Conservation (phyloP, 2,329 filamentous ascomycete genomes). For the Ophioceras dolichostomum region DNA sequence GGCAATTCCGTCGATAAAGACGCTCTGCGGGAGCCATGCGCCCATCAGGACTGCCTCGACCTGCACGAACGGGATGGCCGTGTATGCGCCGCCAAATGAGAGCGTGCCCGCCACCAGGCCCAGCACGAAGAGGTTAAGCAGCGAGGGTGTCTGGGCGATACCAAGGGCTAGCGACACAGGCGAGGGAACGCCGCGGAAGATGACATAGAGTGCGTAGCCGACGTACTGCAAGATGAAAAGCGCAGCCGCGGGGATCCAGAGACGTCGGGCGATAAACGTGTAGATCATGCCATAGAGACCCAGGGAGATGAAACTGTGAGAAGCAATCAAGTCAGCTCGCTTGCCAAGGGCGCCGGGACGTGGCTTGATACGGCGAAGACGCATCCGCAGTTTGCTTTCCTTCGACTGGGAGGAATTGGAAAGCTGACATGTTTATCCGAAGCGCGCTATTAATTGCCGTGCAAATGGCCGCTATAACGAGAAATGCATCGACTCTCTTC, state of each 20-base stretch:
- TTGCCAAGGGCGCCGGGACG: not conserved
- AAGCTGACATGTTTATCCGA: conserved; percentile 15
- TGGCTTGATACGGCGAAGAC: not conserved
- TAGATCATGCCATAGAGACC: conserved; percentile 15
- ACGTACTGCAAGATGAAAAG: conserved; percentile 17
- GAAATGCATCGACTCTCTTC: conserved; percentile 14
- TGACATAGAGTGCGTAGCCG: conserved; percentile 16
- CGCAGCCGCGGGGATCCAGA: conserved; percentile 10
- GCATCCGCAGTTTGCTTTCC: not conserved
- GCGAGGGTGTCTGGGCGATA: conserved; percentile 14
- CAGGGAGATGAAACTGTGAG: conserved; percentile 13
- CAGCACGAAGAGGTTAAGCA: conserved; percentile 18
- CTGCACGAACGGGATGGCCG: conserved; percentile 20
- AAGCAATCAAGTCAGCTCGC: not conserved
- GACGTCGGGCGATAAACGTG: conserved; percentile 11
- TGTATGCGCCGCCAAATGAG: conserved; percentile 20
- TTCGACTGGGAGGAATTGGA: not conserved
- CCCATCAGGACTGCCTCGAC: conserved; percentile 20
- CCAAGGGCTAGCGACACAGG: conserved; percentile 18
- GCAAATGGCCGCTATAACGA: conserved; percentile 13
- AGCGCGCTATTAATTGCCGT: conserved; percentile 14
- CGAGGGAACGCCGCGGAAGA: conserved; percentile 18
- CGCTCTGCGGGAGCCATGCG: conserved; percentile 18
- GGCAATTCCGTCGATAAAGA: conserved; percentile 21
- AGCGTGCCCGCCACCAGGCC: conserved; percentile 17